Percentiles rank a stretch among this genome's conserved stretches.
Evolutionary conservation across 371 early-diverging fungal species (phyloP).

Genomic region (Actinomucor elegans): DNA sequence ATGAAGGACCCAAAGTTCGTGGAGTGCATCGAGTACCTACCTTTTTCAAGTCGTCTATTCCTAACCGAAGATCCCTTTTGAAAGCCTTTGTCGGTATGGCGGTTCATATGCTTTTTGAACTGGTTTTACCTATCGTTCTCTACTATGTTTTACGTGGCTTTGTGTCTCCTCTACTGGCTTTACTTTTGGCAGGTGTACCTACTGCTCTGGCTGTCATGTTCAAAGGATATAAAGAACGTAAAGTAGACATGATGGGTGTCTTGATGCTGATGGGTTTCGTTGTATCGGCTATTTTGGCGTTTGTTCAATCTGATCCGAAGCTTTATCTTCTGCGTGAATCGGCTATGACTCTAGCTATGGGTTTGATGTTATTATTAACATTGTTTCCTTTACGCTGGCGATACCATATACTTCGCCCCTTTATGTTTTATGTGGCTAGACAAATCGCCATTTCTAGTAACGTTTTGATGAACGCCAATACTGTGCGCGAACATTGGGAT

Average conservation of each 20-base stretch:
- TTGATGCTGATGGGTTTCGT: constrained; percentile 48
- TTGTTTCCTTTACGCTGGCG: constrained; percentile 40
- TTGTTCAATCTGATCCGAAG: constrained; percentile 48
- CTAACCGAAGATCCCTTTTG: constrained; percentile 37
- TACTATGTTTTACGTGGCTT: constrained; percentile 43
- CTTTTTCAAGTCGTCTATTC: constrained; percentile 40
- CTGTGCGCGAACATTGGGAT: constrained; percentile 38
- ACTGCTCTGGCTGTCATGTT: constrained; percentile 35
- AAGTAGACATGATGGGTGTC: constrained; percentile 47
- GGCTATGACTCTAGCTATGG: constrained; percentile 49
- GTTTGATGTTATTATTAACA: constrained; percentile 40
- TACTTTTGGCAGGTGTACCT: constrained; percentile 45
- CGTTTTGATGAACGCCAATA: constrained; percentile 22
- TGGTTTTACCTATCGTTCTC: constrained; percentile 40
- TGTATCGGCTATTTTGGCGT: constrained; percentile 44
- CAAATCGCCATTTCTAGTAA: constrained; percentile 38
- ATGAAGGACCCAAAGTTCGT: constrained; percentile 9
- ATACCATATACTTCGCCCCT: constrained; percentile 32
- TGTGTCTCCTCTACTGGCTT: constrained; percentile 37
- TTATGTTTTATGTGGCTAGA: constrained; percentile 48
- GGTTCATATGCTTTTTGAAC: constrained; percentile 37
- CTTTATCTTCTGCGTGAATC: constrained; percentile 51
- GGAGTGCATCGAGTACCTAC: constrained; percentile 35
- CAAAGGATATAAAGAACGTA: constrained; percentile 32
- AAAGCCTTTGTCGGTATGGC: constrained; percentile 36